phyloP scores from a whole-genome alignment of 805 yeast genomes.

The Lachancea lanzarotensis region DNA sequence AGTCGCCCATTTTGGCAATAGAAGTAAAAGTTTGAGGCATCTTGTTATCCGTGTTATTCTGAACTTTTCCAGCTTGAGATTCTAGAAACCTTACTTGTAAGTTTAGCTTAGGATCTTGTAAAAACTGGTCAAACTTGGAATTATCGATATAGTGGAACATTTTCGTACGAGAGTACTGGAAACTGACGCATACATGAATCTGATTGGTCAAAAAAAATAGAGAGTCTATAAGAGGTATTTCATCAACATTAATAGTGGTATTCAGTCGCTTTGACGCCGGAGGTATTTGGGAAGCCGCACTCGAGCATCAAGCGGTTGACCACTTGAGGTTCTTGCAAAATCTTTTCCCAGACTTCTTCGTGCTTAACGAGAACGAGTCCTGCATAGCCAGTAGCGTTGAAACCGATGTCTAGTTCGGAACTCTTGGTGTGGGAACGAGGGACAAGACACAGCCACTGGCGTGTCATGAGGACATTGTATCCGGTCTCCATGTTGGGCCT shows the following conservation, averaged over 20 bases:
- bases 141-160: not conserved
- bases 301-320: constrained; percentile 49
- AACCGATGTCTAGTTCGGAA: constrained; percentile 44
- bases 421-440: constrained; percentile 63
- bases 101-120: not conserved
- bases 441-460: constrained; percentile 76
- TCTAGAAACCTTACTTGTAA: no score
- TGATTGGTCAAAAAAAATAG: constrained; percentile 3
- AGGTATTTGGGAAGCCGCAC: constrained; percentile 61
- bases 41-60: not conserved
- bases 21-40: constrained; percentile 52
- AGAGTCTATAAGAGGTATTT: not conserved
- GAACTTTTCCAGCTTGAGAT: not conserved
- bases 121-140: not conserved
- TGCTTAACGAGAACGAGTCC: constrained; percentile 76
- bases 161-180: not conserved
- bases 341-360: constrained; percentile 44
- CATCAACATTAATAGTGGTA: constrained; percentile 46
- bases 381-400: constrained; percentile 74
- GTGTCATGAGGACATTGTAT: constrained; percentile 80
- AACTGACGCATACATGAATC: not conserved
- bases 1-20: constrained; percentile 68
- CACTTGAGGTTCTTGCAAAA: constrained; percentile 39
- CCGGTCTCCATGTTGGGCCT: constrained; percentile 22
- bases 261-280: constrained; percentile 52